phyloP scores from a whole-genome alignment of 306 rosid genomes.

The Begonia masoniana region DNA sequence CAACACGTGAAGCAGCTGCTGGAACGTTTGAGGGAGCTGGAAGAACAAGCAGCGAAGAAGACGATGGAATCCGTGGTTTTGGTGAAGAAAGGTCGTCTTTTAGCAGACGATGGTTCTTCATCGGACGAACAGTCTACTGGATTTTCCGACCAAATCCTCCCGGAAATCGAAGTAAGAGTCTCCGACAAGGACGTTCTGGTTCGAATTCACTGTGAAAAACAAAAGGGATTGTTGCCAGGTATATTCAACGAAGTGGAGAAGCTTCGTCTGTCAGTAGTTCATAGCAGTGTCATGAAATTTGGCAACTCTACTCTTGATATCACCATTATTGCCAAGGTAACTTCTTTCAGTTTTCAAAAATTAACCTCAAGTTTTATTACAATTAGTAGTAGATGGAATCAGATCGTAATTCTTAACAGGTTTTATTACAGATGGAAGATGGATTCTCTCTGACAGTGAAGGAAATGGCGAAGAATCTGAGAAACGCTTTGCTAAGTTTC shows the following conservation, averaged over 20 bases:
- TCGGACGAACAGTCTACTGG: conserved; percentile 11
- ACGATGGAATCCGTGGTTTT: conserved; percentile 57
- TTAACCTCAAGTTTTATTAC: too few relatives aligned
- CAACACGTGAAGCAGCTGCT: conserved; percentile 80
- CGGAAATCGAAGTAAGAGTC: conserved; percentile 78
- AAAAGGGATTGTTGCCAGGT: conserved; percentile 50
- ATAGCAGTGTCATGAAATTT: conserved; percentile 64
- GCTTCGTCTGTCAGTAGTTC: conserved; percentile 47
- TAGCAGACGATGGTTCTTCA: conserved; percentile 22
- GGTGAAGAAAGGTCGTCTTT: conserved; percentile 53
- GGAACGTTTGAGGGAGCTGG: conserved; percentile 63
- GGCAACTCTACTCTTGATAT: conserved; percentile 67
- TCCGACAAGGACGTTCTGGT: conserved; percentile 71
- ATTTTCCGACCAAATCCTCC: conserved; percentile 24
- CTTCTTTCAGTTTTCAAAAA: not conserved
- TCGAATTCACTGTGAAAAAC: conserved; percentile 79
- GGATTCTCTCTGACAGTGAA: conserved; percentile 53
- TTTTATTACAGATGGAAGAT: conserved; percentile 49
- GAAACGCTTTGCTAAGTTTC: conserved; percentile 19
- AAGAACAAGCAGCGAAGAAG: conserved; percentile 52
- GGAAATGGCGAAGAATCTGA: conserved; percentile 63
- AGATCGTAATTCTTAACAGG: too few relatives aligned
- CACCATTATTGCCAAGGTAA: conserved; percentile 79
- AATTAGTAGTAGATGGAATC: not conserved
- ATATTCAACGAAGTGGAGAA: conserved; percentile 56